Base-by-base conservation (phyloP, 2,329 filamentous ascomycete genomes). In the Alternaria ventricosa region DNA sequence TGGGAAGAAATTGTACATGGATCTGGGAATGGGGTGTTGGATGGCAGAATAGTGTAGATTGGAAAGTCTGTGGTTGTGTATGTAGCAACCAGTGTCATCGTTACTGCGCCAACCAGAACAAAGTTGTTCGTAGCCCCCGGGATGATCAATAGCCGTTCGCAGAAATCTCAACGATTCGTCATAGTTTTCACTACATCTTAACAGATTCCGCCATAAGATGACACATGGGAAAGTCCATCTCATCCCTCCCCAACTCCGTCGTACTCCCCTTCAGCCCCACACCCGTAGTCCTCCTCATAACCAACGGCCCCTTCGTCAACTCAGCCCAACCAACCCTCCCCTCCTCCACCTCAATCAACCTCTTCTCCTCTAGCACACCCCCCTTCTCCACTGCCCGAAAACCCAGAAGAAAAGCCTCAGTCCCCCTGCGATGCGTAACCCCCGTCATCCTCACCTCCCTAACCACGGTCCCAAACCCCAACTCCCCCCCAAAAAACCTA, bases 391-490 rank as follows among this genome's bases (percentile, higher is more conserved):
- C 25, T 9, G 20, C 27, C 7, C 56, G n/a, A 13, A 57, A 36
- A 11, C 11, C 8, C 5, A 8, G 12, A 18, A n/a, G 20, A 7
- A 28, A 12, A 20, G 27, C 20, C 36, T 12, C 20, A 41, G 6
- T n/a, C 20, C 4, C 3, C 20, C 18, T 4, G 11, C 53, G 25
- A 28, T 51, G 28, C 5, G 15, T 12, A 23, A 55, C 36, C 5
- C 61, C 46, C 41, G 64, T 57, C 23, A 64, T 67, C 56, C 64
- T 63, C 1, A 70, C 59, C n/a, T 70, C 65, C 47, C 47, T 57
- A 5, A 59, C 57, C n/a, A 68, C 18, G 6, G 15, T 45, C 43
- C 41, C 25, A 33, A 51, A 58, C 3, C 45, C 43, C 23, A 6
- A 8, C 10, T 45, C n/a, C 13, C 49, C 43, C 15, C 4, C 8